Base-by-base conservation (phyloP, 2,329 filamentous ascomycete genomes). In the Hypoxylon sp. region DNA sequence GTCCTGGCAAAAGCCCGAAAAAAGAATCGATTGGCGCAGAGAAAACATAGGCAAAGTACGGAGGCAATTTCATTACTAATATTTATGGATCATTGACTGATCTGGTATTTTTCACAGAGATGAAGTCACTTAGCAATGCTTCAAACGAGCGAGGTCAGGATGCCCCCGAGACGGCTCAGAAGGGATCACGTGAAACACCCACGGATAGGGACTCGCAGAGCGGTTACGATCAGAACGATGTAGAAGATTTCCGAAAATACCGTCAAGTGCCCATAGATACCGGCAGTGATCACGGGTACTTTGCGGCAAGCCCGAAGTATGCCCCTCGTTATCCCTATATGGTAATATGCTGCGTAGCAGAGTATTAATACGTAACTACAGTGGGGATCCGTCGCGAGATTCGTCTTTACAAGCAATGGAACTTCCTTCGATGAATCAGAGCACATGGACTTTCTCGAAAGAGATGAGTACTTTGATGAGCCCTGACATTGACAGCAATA, bases 11-110 rank as follows among this genome's bases (percentile, higher is more conserved):
- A 55, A 13, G 52, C 36, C 14, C 34, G 52, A 10, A 55, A 55
- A 38, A 55, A 43, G 36, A 55, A 55, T 43, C 34, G 52, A 1
- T 32, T 55, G 14, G 52, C 52, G n/a, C 52, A 55, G 36, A 55
- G 52, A 9, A 55, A 55, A 10, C 52, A 55, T 14, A 43, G 36
- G 23, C 52, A 55, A 25, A 55, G 52, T 55, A 55, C 14, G 25
- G 7, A n/a, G n/a, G 5, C n/a, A 28, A 17, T 19, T 17, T 5
- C 32, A 17, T 30, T 55, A 28, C 9, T 30, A 5, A 17, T 17
- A 30, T 3, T 23, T 6, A 9, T 19, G 9, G 34, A 30, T 4
- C 21, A 1, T 28, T 30, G 6, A 10, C 52, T 45, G n/a, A 55
- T n/a, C 3, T 43, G 19, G 21, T 7, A 10, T 43, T 19, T n/a